Base-by-base conservation (phyloP, 2,329 filamentous ascomycete genomes). In the Diatrype stigma region DNA sequence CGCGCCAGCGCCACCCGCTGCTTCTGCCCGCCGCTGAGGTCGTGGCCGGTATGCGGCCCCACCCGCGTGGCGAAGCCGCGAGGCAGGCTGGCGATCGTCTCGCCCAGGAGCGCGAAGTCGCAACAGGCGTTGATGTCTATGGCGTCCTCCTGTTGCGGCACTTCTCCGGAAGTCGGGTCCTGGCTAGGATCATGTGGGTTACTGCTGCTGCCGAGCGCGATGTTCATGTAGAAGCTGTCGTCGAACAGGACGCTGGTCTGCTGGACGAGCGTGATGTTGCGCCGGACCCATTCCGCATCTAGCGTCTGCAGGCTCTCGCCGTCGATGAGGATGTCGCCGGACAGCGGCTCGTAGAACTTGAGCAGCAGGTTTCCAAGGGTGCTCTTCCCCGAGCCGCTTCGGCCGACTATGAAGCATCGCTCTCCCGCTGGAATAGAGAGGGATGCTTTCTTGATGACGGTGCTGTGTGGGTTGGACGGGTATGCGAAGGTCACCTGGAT, bases 321-420 rank as follows among this genome's bases (percentile, higher is more conserved):
- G 61, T 96, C 90, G 10, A 97, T 72, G 0, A 78, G 65, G 16
- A 96, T 84, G 0, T 79, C 67, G 0, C 92, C 93, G 0, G 71
- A 71, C 0, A 71, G 67, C 0, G 89, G 82, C 6, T 81, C 73
- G 63, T 96, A 96, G 59, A 95, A 88, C 12, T 85, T 82, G 47
- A 91, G 76, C 1, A 97, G 75, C 0, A 97, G 76, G 63, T 90
- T 90, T 1, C 87, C 85, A 1, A 97, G 64, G 0, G 93, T 97
- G 59, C 90, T 96, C 67, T 97, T 97, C 0, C 93, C 93, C 2
- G 90, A 96, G 0, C 94, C 94, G 62, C 90, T 96, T 60, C 79
- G 81, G 0, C 93, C 94, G 46, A 96, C 82, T 2, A 97, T 76
- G 62, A 94, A 96, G 0, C 85, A 90, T 3, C 86, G 83, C 54